A percentile compares a stretch with the other conserved stretches of the same genome.
Conservation (phyloP, 371 early-diverging fungal species). For the Smittium culicis region DNA sequence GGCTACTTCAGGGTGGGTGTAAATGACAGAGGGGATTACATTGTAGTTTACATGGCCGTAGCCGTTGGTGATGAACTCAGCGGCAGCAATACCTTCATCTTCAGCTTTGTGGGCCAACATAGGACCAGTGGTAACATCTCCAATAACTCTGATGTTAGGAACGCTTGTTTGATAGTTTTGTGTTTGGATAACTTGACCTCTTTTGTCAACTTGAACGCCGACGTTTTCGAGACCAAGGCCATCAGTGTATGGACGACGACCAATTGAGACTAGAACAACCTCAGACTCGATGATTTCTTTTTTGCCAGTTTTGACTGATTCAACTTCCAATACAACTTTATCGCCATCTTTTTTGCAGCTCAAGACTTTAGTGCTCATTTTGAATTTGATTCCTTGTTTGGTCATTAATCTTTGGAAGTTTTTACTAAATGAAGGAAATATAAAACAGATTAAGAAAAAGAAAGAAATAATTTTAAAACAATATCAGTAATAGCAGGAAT, state of each 20-base stretch:
- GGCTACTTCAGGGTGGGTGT: conserved; percentile 97
- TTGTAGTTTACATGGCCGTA: conserved; percentile 97
- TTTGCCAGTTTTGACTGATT: conserved; percentile 73
- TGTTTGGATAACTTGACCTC: conserved; percentile 78
- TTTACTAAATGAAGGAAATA: too few relatives aligned
- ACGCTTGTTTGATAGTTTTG: conserved; percentile 78
- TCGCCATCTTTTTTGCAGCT: conserved; percentile 69
- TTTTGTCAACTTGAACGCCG: conserved; percentile 74
- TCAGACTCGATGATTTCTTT: conserved; percentile 75
- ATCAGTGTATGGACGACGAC: conserved; percentile 89
- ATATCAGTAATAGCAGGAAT: too few relatives aligned
- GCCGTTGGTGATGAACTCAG: conserved; percentile 81
- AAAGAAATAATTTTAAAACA: too few relatives aligned
- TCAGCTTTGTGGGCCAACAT: conserved; percentile 99
- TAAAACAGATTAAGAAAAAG: too few relatives aligned
- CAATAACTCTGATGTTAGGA: conserved; percentile 83
- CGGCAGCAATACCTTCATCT: conserved; percentile 94
- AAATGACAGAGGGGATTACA: conserved; percentile 94
- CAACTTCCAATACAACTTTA: conserved; percentile 77
- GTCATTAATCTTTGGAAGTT: conserved; percentile 73
- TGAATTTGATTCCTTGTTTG: conserved; percentile 97
- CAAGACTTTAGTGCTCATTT: conserved; percentile 90
- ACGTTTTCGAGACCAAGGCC: conserved; percentile 80
- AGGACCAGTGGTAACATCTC: conserved; percentile 91
- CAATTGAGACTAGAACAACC: conserved; percentile 84